Conservation (phyloP, 176 grass and related monocot species). For the Musa schizocarpa region DNA sequence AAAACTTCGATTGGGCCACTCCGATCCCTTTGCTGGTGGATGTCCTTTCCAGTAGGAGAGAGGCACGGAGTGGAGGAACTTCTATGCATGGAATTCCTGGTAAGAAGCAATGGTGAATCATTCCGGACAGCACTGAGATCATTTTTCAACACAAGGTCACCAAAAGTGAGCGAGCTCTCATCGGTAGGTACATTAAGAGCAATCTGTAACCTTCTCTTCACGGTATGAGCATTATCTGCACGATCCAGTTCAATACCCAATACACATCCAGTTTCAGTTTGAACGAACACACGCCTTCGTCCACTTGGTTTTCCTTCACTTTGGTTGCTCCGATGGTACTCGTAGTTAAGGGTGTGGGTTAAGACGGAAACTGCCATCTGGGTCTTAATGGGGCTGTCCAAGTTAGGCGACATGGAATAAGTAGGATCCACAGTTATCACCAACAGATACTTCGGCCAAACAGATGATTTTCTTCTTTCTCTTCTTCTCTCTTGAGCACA, state of each 20-base stretch:
- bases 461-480: conserved; percentile 22
- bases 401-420: conserved; percentile 36
- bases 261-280: conserved; percentile 50
- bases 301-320: conserved; percentile 19
- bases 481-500: conserved; percentile 26
- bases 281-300: conserved; percentile 59
- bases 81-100: conserved; percentile 51
- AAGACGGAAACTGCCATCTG: conserved; percentile 68
- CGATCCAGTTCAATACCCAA: conserved; percentile 47
- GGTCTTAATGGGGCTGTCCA: conserved; percentile 51
- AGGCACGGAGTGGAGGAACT: conserved; percentile 67
- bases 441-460: conserved; percentile 7
- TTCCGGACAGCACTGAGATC: conserved; percentile 58
- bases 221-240: conserved; percentile 52
- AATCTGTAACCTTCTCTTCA: conserved; percentile 59
- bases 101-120: conserved; percentile 56
- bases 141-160: conserved; percentile 59
- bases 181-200: conserved; percentile 58
- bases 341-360: conserved; percentile 28
- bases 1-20: conserved; percentile 53
- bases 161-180: conserved; percentile 56
- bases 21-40: conserved; percentile 38
- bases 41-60: conserved; percentile 44
- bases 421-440: not conserved
- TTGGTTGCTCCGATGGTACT: conserved; percentile 31